Conservation (phyloP, 83 land plant species). For the Larix sibirica region DNA sequence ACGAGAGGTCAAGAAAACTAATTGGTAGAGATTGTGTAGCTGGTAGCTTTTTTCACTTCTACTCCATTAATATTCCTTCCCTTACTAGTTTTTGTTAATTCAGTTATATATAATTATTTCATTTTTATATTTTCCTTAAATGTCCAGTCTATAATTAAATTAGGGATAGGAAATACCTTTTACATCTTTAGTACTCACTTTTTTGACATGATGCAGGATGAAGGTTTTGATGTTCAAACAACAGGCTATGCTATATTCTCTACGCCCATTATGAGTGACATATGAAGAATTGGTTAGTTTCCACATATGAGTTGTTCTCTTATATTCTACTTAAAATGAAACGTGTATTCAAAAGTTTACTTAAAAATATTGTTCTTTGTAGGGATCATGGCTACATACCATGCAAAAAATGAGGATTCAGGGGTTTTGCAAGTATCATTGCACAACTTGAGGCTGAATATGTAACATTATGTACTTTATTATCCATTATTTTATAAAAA, state of each 20-base stretch:
- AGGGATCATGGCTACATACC: too few relatives aligned
- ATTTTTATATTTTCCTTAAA: neutral
- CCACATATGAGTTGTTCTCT: neutral
- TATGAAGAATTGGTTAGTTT: neutral
- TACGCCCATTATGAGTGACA: neutral
- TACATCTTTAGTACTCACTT: neutral
- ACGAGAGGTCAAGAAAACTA: too few relatives aligned
- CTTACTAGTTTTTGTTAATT: neutral
- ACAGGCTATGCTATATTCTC: too few relatives aligned
- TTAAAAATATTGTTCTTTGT: constrained; percentile 14
- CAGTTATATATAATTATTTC: neutral
- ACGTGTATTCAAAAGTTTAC: neutral
- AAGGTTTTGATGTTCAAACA: constrained; percentile 96
- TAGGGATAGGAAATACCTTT: neutral
- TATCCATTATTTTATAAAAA: too few relatives aligned
- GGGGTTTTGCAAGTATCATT: constrained; percentile 74
- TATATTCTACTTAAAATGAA: neutral
- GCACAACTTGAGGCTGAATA: constrained; percentile 79
- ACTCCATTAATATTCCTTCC: neutral
- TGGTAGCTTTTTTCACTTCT: too few relatives aligned
- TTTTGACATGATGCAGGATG: constrained; percentile 55
- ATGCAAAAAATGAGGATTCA: constrained; percentile 83
- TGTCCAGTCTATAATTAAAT: neutral
- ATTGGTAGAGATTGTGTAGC: too few relatives aligned
- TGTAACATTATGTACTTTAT: neutral